A percentile compares a stretch with the other conserved stretches of the same genome.
phyloP scores from a whole-genome alignment of 768 basidiomycete genomes.

The Kockovaella imperatae region DNA sequence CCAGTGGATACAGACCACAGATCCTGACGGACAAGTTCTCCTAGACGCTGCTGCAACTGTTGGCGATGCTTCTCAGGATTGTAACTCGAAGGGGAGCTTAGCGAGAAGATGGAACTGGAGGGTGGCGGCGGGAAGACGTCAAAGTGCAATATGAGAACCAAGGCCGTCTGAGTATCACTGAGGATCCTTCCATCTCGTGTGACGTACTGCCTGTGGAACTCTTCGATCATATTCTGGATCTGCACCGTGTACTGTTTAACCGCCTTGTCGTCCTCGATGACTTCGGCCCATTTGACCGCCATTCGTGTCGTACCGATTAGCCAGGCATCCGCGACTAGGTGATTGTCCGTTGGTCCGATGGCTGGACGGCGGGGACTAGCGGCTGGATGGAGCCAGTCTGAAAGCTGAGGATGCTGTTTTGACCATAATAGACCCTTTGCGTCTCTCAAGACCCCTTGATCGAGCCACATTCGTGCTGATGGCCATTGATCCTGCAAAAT shows the following conservation, averaged over 20 bases:
- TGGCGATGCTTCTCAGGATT: too few species aligned
- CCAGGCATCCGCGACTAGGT: conserved; percentile 23
- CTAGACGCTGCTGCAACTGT: conserved; percentile 16
- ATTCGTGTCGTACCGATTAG: conserved; percentile 21
- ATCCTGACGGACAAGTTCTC: conserved; percentile 7
- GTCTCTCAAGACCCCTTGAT: conserved; percentile 26
- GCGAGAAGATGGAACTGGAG: background rate
- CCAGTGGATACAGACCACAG: conserved; percentile 25
- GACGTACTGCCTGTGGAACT: conserved; percentile 27
- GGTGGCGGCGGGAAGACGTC: conserved; percentile 11
- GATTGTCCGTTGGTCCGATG: conserved; percentile 16
- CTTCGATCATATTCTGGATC: background rate
- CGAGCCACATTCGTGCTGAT: conserved; percentile 31
- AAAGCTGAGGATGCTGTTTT: conserved; percentile 12
- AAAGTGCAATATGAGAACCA: conserved; percentile 20
- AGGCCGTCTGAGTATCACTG: conserved; percentile 26
- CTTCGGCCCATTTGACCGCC: conserved; percentile 10
- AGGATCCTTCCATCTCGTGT: conserved; percentile 22
- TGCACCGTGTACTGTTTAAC: conserved; percentile 5
- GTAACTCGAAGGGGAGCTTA: too few species aligned
- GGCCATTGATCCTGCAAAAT: conserved; percentile 26
- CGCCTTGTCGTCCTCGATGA: conserved; percentile 9
- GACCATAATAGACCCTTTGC: conserved; percentile 19
- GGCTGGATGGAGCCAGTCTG: conserved; percentile 39
- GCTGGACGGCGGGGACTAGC: conserved; percentile 23